These are phyloP conservation scores for Crithidia fasciculata DNA, from an alignment of 208 protist species.

Conservation along the genomic window DNA sequence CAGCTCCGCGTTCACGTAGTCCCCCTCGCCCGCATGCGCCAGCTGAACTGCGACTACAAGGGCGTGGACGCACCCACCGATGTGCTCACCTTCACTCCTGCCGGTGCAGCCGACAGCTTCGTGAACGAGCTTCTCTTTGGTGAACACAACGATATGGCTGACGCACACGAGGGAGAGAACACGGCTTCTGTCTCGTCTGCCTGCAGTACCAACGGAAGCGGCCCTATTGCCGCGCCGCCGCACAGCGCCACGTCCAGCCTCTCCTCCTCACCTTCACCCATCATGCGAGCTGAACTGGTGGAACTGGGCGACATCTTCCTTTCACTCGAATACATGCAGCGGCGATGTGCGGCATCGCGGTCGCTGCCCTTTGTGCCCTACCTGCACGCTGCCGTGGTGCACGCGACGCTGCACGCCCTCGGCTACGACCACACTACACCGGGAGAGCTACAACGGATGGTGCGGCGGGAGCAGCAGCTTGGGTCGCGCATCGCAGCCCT, in stretches of 20 bases:
- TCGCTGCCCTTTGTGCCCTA: slow-evolving; percentile 71
- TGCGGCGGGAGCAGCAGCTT: slow-evolving; percentile 61
- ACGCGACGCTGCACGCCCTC: slow-evolving; percentile 77
- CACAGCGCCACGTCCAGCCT: background rate
- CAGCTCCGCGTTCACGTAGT: slow-evolving; percentile 63
- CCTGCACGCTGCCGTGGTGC: slow-evolving; percentile 66
- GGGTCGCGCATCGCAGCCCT: slow-evolving; percentile 40
- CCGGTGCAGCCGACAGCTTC: slow-evolving; percentile 6
- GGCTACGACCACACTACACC: slow-evolving; percentile 78
- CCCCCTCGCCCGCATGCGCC: slow-evolving; percentile 48
- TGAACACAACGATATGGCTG: slow-evolving; percentile 3
- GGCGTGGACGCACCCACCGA: slow-evolving; percentile 67
- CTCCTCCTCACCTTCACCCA: background rate
- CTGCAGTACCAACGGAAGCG: background rate
- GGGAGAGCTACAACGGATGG: slow-evolving; percentile 65
- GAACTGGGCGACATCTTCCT: slow-evolving; percentile 79
- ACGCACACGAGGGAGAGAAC: background rate
- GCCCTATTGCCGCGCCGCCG: background rate
- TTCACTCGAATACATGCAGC: slow-evolving; percentile 70
- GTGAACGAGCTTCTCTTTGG: slow-evolving; percentile 63
- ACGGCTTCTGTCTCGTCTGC: background rate
- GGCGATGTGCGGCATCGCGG: slow-evolving; percentile 28
- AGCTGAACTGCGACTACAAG: slow-evolving; percentile 50
- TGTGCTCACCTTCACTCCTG: slow-evolving; percentile 77
- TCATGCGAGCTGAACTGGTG: slow-evolving; percentile 31